Base-by-base conservation (phyloP, 208 protist species). In the Angomonas deanei region DNA sequence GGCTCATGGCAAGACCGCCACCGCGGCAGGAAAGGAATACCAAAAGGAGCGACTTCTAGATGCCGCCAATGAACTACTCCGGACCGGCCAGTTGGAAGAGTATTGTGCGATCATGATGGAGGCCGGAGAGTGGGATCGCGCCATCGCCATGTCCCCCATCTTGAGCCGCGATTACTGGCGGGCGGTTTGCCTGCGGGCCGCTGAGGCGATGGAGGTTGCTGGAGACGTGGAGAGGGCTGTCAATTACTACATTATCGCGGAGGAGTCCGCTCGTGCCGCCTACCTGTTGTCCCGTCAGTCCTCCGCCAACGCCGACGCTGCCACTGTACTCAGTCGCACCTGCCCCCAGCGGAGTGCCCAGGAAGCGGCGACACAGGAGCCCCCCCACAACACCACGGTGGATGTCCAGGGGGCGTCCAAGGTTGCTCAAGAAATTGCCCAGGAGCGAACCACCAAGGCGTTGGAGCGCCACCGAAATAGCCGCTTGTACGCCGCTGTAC, bases 161-260 rank as follows among this genome's bases (percentile, higher is more conserved):
- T 68, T 98, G 26, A 93, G 86, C 36, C 72, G 89, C 8, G 80
- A 85, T 15, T 94, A 86, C 66, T 98, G 95, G 95, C 80, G 84
- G 19, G 74, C 69, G 1, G 66, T 88, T 10, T 93, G 86, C 57
- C 34, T 85, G 21, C 64, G 82, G 23, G 89, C 83, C 0, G 83
- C 76, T 4, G 82, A 81, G 53, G 80, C 82, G 47, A 87, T 93
- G 81, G 80, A 93, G 54, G 74, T 61, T 3, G 58, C 61, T 0
- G 89, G 86, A 8, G 82, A 88, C 49, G 30, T 36, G 19, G 66
- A 68, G 1, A 76, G 80, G 10, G 85, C 86, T 5, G 77, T 82
- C 28, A 72, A 66, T 28, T 95, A 93, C 74, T 86, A 80, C 62
- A 92, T 92, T 66, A 78, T 91, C 56, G 79, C 74, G 8, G 85